A percentile compares a stretch with the other conserved stretches of the same genome.
Evolutionary conservation across 495 filamentous ascomycete genomes (phyloP).

Genomic region (Choiromyces venosus): DNA sequence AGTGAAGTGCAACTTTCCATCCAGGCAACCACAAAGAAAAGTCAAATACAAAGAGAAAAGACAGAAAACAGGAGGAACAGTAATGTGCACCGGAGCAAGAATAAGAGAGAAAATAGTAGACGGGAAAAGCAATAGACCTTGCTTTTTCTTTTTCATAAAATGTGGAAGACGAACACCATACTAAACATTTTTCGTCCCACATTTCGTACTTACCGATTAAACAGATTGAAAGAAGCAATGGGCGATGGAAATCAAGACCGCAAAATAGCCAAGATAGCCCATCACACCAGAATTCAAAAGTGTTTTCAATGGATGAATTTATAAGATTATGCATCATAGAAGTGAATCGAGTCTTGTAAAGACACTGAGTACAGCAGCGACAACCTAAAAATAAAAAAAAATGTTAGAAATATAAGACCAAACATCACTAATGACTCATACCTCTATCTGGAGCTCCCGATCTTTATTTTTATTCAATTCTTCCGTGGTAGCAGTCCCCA

Average conservation of each 20-base stretch:
- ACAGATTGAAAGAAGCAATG: background rate
- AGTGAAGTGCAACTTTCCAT: background rate
- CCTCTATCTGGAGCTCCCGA: slow-evolving; percentile 92
- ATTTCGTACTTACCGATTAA: background rate
- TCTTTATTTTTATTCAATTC: slow-evolving; percentile 81
- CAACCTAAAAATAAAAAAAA: slow-evolving; percentile 52
- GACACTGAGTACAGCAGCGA: slow-evolving; percentile 91
- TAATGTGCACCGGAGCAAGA: background rate
- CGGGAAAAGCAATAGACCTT: background rate
- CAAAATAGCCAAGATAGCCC: background rate
- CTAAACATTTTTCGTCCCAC: background rate
- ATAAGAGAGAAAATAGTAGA: background rate
- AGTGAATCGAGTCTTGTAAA: slow-evolving; percentile 94
- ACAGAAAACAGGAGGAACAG: background rate
- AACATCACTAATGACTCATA: slow-evolving; percentile 43
- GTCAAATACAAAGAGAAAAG: background rate
- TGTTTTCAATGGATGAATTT: background rate
- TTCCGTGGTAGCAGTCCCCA: slow-evolving; percentile 80
- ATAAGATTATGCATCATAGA: slow-evolving; percentile 51
- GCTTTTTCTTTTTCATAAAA: background rate
- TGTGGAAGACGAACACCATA: background rate
- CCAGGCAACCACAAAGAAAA: background rate
- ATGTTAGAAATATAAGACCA: slow-evolving; percentile 6
- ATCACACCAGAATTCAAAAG: background rate
- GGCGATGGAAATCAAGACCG: background rate